Evolutionary conservation across 495 filamentous ascomycete genomes (phyloP), one percentile per base, ranked within the genome.

Genomic region (Parathielavia appendiculata): DNA sequence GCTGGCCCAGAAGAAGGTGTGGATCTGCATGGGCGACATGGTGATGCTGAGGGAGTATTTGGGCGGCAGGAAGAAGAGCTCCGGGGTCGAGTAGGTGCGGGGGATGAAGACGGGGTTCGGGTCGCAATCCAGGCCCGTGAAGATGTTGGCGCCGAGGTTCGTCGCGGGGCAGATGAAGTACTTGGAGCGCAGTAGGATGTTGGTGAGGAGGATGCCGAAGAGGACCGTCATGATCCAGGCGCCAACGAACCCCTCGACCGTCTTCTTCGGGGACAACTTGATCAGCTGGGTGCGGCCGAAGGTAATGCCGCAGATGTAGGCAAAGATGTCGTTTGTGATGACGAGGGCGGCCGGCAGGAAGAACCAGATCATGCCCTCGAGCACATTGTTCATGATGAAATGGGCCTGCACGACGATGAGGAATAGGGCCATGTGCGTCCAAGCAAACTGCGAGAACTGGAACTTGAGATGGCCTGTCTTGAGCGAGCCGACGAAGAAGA

Each of bases 311-410:
- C 90, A 95, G 59, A 99, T 82, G 67, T 99, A 99, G 68, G 95
- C 95, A 67, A 96, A 97, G 59, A 97, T 99, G 71, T 99, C 95
- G 68, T 99, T 99, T 39, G 89, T 96, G 67, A 97, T 96, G 65
- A 99, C 95, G 55, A 99, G 81, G 30, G 89, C 87, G 4, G 90
- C 92, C 2, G 95, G 95, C 46, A 99, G 79, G 82, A 99, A 97
- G 80, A 99, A 97, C 95, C 95, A 99, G 70, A 99, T 93, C 90
- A 99, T 91, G 73, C 95, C 95, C 76, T 99, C 95, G 71, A 99
- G 92, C 59, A 97, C 86, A 74, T 97, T 99, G 79, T 99, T 97
- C 88, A 99, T 97, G 72, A 99, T 90, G 69, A 99, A 99, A 73
- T 99, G 95, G 22, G 95, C 91, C 71, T 99, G 95, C 13, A 96